These are phyloP conservation scores for Populus ilicifolia DNA, from an alignment of 345 rosid species.

Conservation along the genomic window DNA sequence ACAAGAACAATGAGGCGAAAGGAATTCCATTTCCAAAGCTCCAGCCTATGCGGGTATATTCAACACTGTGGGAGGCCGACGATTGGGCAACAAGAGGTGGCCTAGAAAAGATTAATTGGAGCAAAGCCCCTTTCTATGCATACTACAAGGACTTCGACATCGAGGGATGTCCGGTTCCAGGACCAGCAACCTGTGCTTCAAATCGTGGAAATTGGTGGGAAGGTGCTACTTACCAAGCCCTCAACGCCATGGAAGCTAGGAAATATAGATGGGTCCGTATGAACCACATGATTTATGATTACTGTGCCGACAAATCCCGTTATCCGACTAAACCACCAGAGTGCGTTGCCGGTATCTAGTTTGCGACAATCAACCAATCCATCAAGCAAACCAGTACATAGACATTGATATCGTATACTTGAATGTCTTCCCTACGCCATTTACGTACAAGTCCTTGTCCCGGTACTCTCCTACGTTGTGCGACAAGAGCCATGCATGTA, in stretches of 20 bases:
- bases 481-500: conserved; percentile 15
- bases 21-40: conserved; percentile 58
- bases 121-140: conserved; percentile 78
- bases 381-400: not conserved
- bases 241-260: conserved; percentile 66
- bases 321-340: conserved; percentile 75
- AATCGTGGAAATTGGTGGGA: conserved; percentile 84
- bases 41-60: conserved; percentile 86
- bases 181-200: conserved; percentile 58
- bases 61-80: conserved; percentile 97
- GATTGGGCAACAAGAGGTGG: conserved; percentile 99
- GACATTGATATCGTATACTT: not conserved
- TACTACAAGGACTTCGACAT: conserved; percentile 85
- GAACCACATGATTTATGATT: conserved; percentile 92
- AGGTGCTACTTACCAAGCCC: conserved; percentile 51
- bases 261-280: conserved; percentile 84
- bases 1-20: conserved; percentile 72
- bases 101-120: conserved; percentile 84
- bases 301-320: conserved; percentile 74
- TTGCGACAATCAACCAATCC: not conserved
- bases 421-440: not conserved
- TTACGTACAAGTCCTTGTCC: conserved; percentile 6
- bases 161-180: conserved; percentile 84
- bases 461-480: not conserved
- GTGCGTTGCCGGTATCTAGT: conserved; percentile 64